Evolutionary conservation across 1,139 yeast genomes (phyloP).

Genomic region (Saccharomyces hybrid): DNA sequence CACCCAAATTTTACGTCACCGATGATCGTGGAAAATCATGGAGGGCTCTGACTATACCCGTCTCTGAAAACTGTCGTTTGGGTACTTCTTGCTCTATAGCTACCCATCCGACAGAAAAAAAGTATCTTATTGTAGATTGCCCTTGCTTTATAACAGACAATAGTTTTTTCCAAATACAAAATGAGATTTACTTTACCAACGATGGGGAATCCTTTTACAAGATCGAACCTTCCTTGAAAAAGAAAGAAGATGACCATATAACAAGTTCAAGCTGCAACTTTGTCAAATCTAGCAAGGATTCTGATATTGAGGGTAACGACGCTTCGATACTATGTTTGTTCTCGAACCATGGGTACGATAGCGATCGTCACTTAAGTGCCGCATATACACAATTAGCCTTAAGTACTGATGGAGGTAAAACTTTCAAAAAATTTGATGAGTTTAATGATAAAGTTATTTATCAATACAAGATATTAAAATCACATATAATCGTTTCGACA

Average conservation of each 20-base stretch:
- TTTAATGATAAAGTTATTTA: constrained; percentile 15
- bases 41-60: constrained; percentile 5
- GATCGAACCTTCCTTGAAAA: constrained; percentile 4
- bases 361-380: background rate
- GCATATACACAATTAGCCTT: background rate
- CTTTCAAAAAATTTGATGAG: background rate
- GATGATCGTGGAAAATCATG: constrained; percentile 25
- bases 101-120: background rate
- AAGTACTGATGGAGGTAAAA: background rate
- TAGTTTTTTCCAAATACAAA: background rate
- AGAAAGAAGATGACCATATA: background rate
- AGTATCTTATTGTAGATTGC: background rate
- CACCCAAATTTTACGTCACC: constrained; percentile 15
- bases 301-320: constrained; percentile 9
- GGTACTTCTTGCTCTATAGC: background rate
- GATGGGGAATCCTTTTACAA: constrained; percentile 18
- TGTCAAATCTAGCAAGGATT: constrained; percentile 7
- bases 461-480: constrained; percentile 12
- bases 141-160: background rate
- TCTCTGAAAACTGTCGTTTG: background rate
- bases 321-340: constrained; percentile 9
- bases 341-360: background rate
- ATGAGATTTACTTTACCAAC: constrained; percentile 6
- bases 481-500: constrained; percentile 19
- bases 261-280: constrained; percentile 11